A percentile compares a stretch with the other conserved stretches of the same genome.
These are phyloP conservation scores for Deinandra increscens DNA, from an alignment of 129 eudicot genomes.

Conservation along the genomic window DNA sequence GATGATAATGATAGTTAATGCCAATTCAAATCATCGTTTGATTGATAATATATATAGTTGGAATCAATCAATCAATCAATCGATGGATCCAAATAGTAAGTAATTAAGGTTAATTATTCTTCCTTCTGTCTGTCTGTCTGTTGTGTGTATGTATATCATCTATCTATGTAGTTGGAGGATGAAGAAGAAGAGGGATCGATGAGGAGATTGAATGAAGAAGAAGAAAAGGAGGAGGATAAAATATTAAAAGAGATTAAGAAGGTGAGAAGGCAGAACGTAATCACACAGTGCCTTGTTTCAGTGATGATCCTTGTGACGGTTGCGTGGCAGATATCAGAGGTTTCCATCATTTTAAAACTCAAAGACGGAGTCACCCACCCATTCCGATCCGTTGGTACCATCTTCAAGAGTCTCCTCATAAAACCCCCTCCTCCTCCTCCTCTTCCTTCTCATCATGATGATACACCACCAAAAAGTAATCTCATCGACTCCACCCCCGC, in stretches of 20 bases:
- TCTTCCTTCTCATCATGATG: too few relatives aligned
- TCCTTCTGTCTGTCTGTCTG: too few relatives aligned
- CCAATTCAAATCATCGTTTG: too few relatives aligned
- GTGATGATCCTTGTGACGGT: constrained; percentile 60
- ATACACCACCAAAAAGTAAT: too few relatives aligned
- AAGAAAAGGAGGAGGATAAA: constrained; percentile 20
- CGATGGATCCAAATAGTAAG: too few relatives aligned
- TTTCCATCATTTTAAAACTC: constrained; percentile 56
- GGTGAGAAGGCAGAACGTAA: constrained; percentile 55
- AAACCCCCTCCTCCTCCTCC: too few relatives aligned
- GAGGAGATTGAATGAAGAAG: background rate
- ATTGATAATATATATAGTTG: too few relatives aligned
- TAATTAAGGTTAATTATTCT: too few relatives aligned
- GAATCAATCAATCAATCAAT: too few relatives aligned
- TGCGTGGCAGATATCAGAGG: constrained; percentile 80
- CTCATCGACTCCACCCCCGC: too few relatives aligned
- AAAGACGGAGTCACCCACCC: constrained; percentile 70
- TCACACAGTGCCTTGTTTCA: constrained; percentile 75
- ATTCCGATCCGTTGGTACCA: constrained; percentile 43
- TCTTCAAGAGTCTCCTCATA: constrained; percentile 38
- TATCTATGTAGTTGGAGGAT: background rate
- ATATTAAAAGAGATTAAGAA: constrained; percentile 56
- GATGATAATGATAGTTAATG: too few relatives aligned
- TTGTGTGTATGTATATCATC: too few relatives aligned
- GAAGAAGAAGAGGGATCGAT: constrained; percentile 14